Percentiles rank a stretch among this genome's conserved stretches.
Conservation (phyloP, 2,329 filamentous ascomycete species). For the Ceratocystis eucalypticola region DNA sequence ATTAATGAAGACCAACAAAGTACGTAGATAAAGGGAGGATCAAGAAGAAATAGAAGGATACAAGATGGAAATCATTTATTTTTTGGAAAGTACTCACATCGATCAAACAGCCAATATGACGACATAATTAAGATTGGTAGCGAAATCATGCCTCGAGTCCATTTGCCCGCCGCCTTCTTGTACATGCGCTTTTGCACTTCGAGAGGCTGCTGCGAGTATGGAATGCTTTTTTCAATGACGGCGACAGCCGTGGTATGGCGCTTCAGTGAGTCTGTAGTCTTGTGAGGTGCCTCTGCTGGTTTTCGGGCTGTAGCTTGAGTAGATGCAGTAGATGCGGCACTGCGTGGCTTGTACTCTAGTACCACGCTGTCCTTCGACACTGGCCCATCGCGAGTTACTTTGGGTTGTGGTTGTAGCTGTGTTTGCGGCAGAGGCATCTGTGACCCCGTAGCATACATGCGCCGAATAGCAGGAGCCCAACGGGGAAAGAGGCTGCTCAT, state of each 20-base stretch:
- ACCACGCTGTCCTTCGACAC: background rate
- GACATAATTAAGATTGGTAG: conserved; percentile 15
- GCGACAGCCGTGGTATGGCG: background rate
- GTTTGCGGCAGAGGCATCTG: too few species aligned
- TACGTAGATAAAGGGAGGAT: too few species aligned
- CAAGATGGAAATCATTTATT: background rate
- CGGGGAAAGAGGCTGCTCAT: too few species aligned
- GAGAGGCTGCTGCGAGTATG: conserved; percentile 15
- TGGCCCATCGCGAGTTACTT: background rate
- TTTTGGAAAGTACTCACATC: background rate
- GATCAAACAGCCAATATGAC: conserved; percentile 16
- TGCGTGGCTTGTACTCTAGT: conserved; percentile 12
- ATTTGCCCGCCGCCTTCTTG: conserved; percentile 14
- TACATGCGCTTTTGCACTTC: conserved; percentile 17
- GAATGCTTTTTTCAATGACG: conserved; percentile 5
- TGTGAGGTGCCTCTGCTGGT: too few species aligned
- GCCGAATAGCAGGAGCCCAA: too few species aligned
- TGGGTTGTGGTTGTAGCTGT: too few species aligned
- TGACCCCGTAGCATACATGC: too few species aligned
- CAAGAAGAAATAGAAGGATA: background rate
- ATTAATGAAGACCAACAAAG: background rate
- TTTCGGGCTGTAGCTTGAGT: too few species aligned
- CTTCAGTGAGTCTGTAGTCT: too few species aligned
- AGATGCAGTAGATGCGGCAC: background rate
- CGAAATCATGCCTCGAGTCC: conserved; percentile 17